Percentiles rank a stretch among this genome's conserved stretches.
Conservation (phyloP, 2,329 filamentous ascomycete species). For the Chaetomium sp. region DNA sequence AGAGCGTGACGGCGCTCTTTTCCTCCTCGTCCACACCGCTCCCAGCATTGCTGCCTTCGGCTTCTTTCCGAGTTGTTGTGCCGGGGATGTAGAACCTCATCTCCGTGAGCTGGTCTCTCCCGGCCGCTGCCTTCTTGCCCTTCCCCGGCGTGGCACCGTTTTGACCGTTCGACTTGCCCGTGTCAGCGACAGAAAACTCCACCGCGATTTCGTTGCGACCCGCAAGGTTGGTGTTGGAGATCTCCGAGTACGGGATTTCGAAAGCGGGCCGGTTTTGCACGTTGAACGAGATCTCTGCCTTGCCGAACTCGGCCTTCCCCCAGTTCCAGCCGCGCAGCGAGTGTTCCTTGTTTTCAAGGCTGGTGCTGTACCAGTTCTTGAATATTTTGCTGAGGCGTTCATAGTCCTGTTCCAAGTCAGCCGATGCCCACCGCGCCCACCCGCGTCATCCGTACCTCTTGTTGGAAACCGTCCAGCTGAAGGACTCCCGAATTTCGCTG, state of each 20-base stretch:
- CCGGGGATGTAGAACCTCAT: constrained; percentile 99
- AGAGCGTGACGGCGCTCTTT: constrained; percentile 94
- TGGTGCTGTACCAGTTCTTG: constrained; percentile 97
- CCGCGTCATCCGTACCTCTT: constrained; percentile 60
- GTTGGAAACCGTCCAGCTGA: constrained; percentile 92
- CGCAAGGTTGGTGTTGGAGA: constrained; percentile 95
- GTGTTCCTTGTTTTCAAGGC: constrained; percentile 89
- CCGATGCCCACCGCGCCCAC: not conserved
- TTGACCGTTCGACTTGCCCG: constrained; percentile 72
- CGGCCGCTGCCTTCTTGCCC: constrained; percentile 87
- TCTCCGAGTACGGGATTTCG: constrained; percentile 95
- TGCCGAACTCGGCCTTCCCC: constrained; percentile 96
- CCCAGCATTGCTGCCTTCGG: constrained; percentile 71
- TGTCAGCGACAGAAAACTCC: constrained; percentile 80
- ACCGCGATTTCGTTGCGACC: constrained; percentile 98
- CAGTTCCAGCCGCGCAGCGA: constrained; percentile 97
- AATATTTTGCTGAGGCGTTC: constrained; percentile 90
- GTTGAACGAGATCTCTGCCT: constrained; percentile 93
- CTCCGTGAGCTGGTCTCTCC: constrained; percentile 90
- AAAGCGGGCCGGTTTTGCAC: constrained; percentile 96
- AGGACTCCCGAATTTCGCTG: constrained; percentile 82
- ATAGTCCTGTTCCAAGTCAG: constrained; percentile 63
- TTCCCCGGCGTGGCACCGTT: constrained; percentile 73
- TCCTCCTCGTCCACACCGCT: constrained; percentile 73
- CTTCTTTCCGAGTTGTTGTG: constrained; percentile 76